Evolutionary conservation across 345 rosid genomes (phyloP).

Genomic region (Turritis glabra): DNA sequence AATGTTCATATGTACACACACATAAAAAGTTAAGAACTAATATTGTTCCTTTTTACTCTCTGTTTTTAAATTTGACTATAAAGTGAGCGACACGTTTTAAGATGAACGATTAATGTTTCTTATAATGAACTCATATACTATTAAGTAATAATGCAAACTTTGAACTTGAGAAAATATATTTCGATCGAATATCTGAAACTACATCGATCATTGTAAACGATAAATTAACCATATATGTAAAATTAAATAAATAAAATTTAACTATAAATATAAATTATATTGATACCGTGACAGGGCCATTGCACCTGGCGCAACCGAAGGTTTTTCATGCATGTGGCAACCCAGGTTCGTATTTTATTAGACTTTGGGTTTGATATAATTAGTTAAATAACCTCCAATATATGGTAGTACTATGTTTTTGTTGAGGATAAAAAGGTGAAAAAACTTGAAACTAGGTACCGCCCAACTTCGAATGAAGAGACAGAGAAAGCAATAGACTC

Average conservation of each 20-base stretch:
- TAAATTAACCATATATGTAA: background rate
- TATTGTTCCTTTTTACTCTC: background rate
- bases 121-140: background rate
- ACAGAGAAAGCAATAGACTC: constrained; percentile 16
- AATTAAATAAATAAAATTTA: background rate
- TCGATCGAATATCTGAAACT: constrained; percentile 9
- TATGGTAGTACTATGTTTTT: no score
- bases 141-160: background rate
- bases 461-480: constrained; percentile 39
- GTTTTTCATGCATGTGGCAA: constrained; percentile 31
- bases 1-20: background rate
- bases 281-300: constrained; percentile 25
- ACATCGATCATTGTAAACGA: background rate
- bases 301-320: constrained; percentile 31
- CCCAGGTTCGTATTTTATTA: constrained; percentile 22
- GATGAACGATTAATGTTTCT: background rate
- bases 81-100: background rate
- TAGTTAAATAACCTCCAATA: background rate
- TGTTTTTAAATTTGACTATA: background rate
- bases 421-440: no score
- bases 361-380: background rate
- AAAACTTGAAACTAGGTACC: constrained; percentile 29
- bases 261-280: background rate
- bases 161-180: background rate
- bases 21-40: background rate